phyloP scores from a whole-genome alignment of 768 basidiomycete genomes.

The Pleurotus cornucopiae region DNA sequence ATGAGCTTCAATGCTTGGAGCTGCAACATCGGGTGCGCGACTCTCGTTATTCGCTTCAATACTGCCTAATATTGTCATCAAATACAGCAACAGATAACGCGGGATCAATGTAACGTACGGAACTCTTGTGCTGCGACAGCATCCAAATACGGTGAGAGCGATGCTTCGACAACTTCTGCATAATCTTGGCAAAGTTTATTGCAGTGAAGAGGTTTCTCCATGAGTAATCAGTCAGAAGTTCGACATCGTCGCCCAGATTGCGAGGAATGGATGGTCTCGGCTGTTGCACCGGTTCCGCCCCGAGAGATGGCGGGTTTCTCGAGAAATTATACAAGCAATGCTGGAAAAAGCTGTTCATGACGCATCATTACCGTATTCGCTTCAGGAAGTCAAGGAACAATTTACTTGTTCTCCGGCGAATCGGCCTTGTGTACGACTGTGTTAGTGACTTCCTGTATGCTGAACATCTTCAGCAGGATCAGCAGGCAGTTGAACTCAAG shows the following conservation, averaged over 20 bases:
- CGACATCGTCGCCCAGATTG: constrained; percentile 81
- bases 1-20: constrained; percentile 94
- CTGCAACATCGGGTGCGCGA: constrained; percentile 91
- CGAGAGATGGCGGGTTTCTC: constrained; percentile 51
- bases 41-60: constrained; percentile 89
- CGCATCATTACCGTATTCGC: neutral
- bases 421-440: constrained; percentile 89
- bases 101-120: constrained; percentile 40
- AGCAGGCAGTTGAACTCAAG: constrained; percentile 94
- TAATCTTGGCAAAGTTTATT: constrained; percentile 96
- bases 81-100: neutral
- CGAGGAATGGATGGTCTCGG: constrained; percentile 65
- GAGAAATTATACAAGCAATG: constrained; percentile 84
- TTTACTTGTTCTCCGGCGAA: constrained; percentile 77
- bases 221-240: constrained; percentile 89
- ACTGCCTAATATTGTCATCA: constrained; percentile 62
- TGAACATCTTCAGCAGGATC: constrained; percentile 96
- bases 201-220: constrained; percentile 98
- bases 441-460: constrained; percentile 85
- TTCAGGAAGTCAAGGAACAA: constrained; percentile 4
- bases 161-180: constrained; percentile 96
- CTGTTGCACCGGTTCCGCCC: constrained; percentile 34
- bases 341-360: constrained; percentile 79
- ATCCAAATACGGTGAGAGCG: constrained; percentile 93
- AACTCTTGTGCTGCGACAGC: constrained; percentile 97